These are phyloP conservation scores for Tympanopsis confertula DNA, from an alignment of 2,329 filamentous ascomycete species.

Conservation along the genomic window DNA sequence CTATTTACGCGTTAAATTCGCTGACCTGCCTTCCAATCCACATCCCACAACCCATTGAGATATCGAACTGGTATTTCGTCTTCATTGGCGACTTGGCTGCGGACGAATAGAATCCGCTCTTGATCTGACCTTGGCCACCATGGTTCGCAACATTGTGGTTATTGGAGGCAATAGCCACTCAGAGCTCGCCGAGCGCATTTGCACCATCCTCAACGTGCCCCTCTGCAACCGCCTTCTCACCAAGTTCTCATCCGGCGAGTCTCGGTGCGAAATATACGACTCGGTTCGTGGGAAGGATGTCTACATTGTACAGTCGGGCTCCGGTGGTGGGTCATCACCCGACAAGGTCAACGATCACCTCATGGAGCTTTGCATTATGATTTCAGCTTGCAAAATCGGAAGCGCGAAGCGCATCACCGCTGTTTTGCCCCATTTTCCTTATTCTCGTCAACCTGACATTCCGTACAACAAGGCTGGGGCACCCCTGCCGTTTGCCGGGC, in stretches of 20 bases:
- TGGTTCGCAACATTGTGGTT: slow-evolving; percentile 35
- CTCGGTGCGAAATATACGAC: slow-evolving; percentile 56
- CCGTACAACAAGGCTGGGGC: slow-evolving; percentile 62
- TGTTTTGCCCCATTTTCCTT: slow-evolving; percentile 58
- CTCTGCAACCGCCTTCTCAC: slow-evolving; percentile 49
- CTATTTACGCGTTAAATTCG: too few species aligned
- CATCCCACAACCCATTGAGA: too few species aligned
- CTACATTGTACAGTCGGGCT: slow-evolving; percentile 59
- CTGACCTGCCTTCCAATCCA: too few species aligned
- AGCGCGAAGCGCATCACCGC: slow-evolving; percentile 57
- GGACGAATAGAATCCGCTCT: too few species aligned
- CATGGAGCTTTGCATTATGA: slow-evolving; percentile 58
- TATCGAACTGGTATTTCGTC: too few species aligned
- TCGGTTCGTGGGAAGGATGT: slow-evolving; percentile 62
- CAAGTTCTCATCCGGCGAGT: slow-evolving; percentile 61
- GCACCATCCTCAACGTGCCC: slow-evolving; percentile 54
- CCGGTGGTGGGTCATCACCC: slow-evolving; percentile 24
- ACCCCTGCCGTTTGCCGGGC: slow-evolving; percentile 38
- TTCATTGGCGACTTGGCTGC: too few species aligned
- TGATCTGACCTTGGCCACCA: too few species aligned
- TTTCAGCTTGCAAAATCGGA: slow-evolving; percentile 60
- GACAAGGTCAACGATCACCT: slow-evolving; percentile 55
- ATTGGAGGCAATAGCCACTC: slow-evolving; percentile 58
- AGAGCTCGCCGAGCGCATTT: slow-evolving; percentile 53
- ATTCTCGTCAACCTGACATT: slow-evolving; percentile 58